phyloP scores from a whole-genome alignment of 2,329 filamentous ascomycete species.

The Monosporascus ibericus region DNA sequence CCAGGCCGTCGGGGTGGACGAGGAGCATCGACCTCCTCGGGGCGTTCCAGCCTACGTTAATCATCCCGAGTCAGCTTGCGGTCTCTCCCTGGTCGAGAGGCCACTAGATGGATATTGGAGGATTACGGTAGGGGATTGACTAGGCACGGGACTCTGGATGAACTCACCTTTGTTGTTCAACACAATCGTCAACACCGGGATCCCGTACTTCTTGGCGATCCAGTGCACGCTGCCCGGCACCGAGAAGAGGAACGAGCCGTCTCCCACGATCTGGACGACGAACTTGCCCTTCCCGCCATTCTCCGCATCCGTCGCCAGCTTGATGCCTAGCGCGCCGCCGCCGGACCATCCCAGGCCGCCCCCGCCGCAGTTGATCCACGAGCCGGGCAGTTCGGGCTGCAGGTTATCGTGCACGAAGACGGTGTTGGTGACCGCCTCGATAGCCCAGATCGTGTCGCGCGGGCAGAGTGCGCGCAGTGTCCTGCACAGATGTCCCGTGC shows the following conservation, averaged over 20 bases:
- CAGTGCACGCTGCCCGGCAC: constrained; percentile 51
- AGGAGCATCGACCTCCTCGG: constrained; percentile 50
- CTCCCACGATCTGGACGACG: constrained; percentile 50
- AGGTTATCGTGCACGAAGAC: constrained; percentile 62
- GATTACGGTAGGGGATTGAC: too few species aligned
- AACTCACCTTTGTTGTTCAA: constrained; percentile 49
- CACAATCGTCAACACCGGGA: constrained; percentile 49
- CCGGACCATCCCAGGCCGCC: constrained; percentile 49
- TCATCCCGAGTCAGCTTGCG: too few species aligned
- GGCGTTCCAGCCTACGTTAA: constrained; percentile 48
- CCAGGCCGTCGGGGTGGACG: constrained; percentile 52
- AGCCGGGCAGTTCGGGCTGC: constrained; percentile 47
- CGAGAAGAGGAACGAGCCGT: constrained; percentile 51
- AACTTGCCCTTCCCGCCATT: constrained; percentile 39
- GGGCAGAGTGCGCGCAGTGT: constrained; percentile 31
- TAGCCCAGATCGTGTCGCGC: constrained; percentile 58
- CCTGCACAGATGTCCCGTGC: constrained; percentile 40
- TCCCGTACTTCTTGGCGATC: constrained; percentile 48
- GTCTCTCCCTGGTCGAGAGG: too few species aligned
- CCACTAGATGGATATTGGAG: too few species aligned
- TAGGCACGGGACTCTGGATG: not conserved
- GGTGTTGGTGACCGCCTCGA: constrained; percentile 71
- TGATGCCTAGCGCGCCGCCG: constrained; percentile 44
- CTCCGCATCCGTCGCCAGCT: constrained; percentile 36
- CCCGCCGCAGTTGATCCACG: constrained; percentile 48